Evolutionary conservation across 169 alveolate species (phyloP).

Genomic region (Plasmodium coatneyi): DNA sequence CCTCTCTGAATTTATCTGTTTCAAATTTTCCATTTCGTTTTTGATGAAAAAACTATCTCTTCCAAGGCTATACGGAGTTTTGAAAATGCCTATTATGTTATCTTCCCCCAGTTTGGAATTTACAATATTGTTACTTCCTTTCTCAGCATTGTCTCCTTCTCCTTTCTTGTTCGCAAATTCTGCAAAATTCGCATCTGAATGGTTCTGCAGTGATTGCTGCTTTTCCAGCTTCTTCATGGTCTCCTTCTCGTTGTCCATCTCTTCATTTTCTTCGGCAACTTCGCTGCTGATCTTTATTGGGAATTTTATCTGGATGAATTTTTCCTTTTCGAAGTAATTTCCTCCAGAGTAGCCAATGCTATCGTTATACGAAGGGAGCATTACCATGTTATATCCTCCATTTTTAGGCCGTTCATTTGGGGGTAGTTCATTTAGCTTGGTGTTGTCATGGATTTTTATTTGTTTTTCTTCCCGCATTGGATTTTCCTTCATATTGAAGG

Average conservation of each 20-base stretch:
- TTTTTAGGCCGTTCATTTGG: neutral
- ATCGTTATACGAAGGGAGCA: neutral
- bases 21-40: neutral
- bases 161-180: neutral
- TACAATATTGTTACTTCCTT: neutral
- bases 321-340: conserved; percentile 52
- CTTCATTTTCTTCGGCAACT: neutral
- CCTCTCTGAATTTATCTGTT: neutral
- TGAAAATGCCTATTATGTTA: neutral
- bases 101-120: neutral
- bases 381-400: neutral
- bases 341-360: neutral
- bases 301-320: conserved; percentile 23
- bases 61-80: conserved; percentile 15
- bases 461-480: neutral
- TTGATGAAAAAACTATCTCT: neutral
- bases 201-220: neutral
- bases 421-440: neutral
- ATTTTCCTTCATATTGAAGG: neutral
- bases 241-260: neutral
- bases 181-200: neutral
- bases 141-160: neutral
- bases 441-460: neutral
- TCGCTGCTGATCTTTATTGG: neutral
- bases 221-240: neutral